Base-by-base conservation (phyloP, 257 asterid genomes). In the Ilex asprella region DNA sequence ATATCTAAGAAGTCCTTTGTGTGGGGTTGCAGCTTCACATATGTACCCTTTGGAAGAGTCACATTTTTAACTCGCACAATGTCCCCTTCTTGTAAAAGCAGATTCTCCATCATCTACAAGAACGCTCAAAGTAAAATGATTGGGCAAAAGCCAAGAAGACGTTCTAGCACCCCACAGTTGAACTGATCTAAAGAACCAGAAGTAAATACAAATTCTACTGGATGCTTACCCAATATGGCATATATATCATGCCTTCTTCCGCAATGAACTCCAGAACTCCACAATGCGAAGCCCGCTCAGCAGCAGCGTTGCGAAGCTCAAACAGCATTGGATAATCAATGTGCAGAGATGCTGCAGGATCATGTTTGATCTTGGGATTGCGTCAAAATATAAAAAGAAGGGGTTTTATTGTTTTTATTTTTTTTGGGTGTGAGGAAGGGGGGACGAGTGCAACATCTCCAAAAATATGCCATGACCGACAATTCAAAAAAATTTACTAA, bases 231-330 rank as follows among this genome's bases (percentile, higher is more conserved):
- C 99, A 93, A 68, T 93, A 93, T 62, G 99, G 99, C 96, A 93
- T 87, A 63, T 93, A 89, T 64, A 93, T 87, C 96, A 87, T 78
- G 86, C 99, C 99, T 77, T 93, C 97, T 75, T 93, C 99, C 47
- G 99, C 97, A 85, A 87, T 82, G 75, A 93, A 93, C 79, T 93
- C 99, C 67, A 93, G 78, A 69, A 93, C 99, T 31, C 99, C 99
- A 81, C 99, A 93, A 69, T 93, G 99, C 29, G 99, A 93, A 60
- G 76, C 70, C 56, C 96, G 81, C 63, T 86, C 95, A 12, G 87
- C 55, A 8, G 86, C 78, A 74, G 75, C 71, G 74, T 93, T 93
- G 41, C 73, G 84, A 64, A 93, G 96, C 84, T 93, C 99, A 79
- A 93, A 93, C 74, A 93, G 63, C 99, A 93, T 93, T 16, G 99